Conservation (phyloP, 257 asterid genomes). For the Solanum chiquidenum region DNA sequence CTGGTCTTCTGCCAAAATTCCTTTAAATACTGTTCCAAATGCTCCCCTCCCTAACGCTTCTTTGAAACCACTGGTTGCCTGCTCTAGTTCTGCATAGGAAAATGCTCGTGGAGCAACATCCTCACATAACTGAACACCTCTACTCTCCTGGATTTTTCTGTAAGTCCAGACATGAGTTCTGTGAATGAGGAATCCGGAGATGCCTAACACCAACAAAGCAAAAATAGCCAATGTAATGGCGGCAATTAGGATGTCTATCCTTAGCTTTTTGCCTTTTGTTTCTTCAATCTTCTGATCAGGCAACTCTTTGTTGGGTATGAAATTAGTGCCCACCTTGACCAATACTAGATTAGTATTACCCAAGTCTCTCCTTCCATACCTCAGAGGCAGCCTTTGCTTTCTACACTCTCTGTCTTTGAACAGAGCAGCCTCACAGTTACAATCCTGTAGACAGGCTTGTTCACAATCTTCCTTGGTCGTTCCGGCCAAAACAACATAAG, state of each 20-base stretch:
- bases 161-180: not conserved
- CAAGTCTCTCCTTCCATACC: constrained; percentile 18
- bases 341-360: constrained; percentile 12
- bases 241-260: constrained; percentile 6
- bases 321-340: constrained; percentile 8
- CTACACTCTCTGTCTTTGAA: constrained; percentile 9
- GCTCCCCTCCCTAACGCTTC: constrained; percentile 43
- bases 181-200: constrained; percentile 3
- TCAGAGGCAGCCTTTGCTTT: constrained; percentile 44
- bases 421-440: constrained; percentile 41
- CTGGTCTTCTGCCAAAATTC: constrained; percentile 1
- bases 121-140: constrained; percentile 4
- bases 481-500: not conserved
- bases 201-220: constrained; percentile 10
- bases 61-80: constrained; percentile 28
- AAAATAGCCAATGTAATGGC: constrained; percentile 8
- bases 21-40: constrained; percentile 40
- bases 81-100: constrained; percentile 14
- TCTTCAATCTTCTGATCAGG: not conserved
- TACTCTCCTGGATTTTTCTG: not conserved
- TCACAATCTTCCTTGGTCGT: constrained; percentile 17
- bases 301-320: not conserved
- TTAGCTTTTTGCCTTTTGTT: constrained; percentile 1
- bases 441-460: constrained; percentile 34
- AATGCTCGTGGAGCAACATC: constrained; percentile 22